Base-by-base conservation (phyloP, 2,329 filamentous ascomycete genomes). In the Cordyceps fumosorosea region DNA sequence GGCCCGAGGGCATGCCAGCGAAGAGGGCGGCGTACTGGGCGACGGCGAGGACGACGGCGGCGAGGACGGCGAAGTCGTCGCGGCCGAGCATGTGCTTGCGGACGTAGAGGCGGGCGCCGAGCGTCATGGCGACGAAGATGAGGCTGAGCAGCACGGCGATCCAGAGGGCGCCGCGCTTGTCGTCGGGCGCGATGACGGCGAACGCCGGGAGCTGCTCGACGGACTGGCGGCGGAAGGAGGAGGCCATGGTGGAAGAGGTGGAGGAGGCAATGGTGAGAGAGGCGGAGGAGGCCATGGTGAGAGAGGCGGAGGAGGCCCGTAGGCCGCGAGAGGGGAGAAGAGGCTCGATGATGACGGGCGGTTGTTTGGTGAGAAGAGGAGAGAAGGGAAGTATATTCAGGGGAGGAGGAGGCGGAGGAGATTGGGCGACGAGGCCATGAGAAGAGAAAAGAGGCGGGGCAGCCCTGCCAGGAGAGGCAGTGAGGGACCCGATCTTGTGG, bases 121-220 rank as follows among this genome's bases (percentile, higher is more conserved):
- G 29, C 7, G 56, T 57, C 5, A 64, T 29, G 24, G 40, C 22
- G 40, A 61, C 64, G 54, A 65, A 68, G 29, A 65, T 60, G 50
- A 63, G 47, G 22, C 64, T 63, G 24, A 66, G 45, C 45, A 67
- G 65, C 24, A 64, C 56, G 26, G 65, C 50, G 50, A 67, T 66
- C 66, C 65, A 66, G 44, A 66, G 44, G 10, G 65, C 62, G 7
- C 66, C 66, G 16, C 65, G 64, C 20, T 63, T 62, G 55, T 67
- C 66, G 14, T 63, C 57, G 29, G 45, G 44, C 5, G 37, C 47
- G 34, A 62, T 58, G 45, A 16, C 26, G 24, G 61, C 61, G 48
- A 62, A 62, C 8, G 61, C 32, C 7, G 56, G 56, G 14, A 59
- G 42, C 56, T 59, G 56, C 22, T 59, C 47, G 34, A 59, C 47